phyloP scores from a whole-genome alignment of 371 early-diverging fungal species.

The Ordospora colligata region DNA sequence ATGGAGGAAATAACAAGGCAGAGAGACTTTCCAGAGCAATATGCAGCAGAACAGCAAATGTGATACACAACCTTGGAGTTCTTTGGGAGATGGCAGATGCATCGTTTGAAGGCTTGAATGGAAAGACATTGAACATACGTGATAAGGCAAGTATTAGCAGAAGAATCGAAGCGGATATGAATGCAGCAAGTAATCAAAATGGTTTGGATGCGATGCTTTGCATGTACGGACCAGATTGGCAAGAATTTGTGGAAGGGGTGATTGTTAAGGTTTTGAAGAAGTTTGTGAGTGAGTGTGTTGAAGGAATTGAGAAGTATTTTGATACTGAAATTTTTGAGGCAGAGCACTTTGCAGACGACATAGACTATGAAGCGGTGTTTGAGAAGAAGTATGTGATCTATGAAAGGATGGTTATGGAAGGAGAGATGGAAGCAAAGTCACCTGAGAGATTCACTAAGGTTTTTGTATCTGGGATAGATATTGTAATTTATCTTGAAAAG shows the following conservation, averaged over 20 bases:
- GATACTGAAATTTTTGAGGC: conserved; percentile 5
- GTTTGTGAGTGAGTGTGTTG: conserved; percentile 8
- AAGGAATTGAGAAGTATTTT: background rate
- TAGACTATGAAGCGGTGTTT: conserved; percentile 18
- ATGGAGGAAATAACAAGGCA: background rate
- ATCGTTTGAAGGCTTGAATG: background rate
- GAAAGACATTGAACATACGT: conserved; percentile 4
- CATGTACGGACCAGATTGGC: conserved; percentile 13
- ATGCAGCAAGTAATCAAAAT: background rate
- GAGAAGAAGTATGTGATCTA: conserved; percentile 30
- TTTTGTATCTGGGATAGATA: conserved; percentile 1
- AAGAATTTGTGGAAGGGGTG: background rate
- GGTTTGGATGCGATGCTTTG: background rate
- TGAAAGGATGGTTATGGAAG: conserved; percentile 1
- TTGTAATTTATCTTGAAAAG: background rate
- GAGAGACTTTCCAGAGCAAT: background rate
- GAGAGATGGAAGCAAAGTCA: background rate
- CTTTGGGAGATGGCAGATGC: conserved; percentile 8
- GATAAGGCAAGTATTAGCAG: background rate
- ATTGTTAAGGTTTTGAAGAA: background rate
- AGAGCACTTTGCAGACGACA: conserved; percentile 12
- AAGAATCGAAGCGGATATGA: background rate
- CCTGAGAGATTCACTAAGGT: conserved; percentile 7
- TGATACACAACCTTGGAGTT: background rate
- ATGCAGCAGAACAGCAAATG: background rate